Evolutionary conservation across 352 stramenopile species (phyloP).

Genomic region (Aphanomyces cochlioides): DNA sequence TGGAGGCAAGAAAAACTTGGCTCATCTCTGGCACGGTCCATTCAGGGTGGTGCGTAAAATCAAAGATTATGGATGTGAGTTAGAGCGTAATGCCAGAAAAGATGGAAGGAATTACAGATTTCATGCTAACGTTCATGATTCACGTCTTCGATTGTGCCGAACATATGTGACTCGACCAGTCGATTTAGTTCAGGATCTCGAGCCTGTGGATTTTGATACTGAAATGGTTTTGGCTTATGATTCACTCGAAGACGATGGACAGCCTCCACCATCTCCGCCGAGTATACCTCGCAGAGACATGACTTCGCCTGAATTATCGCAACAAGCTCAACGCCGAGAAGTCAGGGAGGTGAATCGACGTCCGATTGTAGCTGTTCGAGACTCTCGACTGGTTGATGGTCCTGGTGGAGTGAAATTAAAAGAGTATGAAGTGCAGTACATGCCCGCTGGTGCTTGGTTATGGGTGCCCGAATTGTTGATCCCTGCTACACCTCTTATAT

Average conservation of each 20-base stretch:
- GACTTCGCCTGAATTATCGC: not conserved
- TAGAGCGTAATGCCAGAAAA: not conserved
- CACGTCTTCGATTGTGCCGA: not conserved
- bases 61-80: not conserved
- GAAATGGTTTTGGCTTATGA: not conserved
- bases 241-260: not conserved
- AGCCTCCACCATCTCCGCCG: not conserved
- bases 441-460: not conserved
- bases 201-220: not conserved
- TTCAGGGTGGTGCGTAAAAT: not conserved
- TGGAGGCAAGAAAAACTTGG: not conserved
- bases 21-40: constrained; percentile 2
- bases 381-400: not conserved
- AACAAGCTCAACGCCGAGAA: not conserved
- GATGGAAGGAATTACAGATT: not conserved
- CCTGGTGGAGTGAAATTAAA: not conserved
- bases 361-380: not conserved
- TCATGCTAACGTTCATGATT: constrained; percentile 2
- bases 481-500: not conserved
- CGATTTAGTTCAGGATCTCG: not conserved
- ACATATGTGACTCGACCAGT: not conserved
- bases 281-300: not conserved
- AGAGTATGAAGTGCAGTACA: not conserved
- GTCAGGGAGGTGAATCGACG: not conserved
- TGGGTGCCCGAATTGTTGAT: not conserved